phyloP scores from a whole-genome alignment of 2,329 filamentous ascomycete genomes.

The Drechmeria coniospora region DNA sequence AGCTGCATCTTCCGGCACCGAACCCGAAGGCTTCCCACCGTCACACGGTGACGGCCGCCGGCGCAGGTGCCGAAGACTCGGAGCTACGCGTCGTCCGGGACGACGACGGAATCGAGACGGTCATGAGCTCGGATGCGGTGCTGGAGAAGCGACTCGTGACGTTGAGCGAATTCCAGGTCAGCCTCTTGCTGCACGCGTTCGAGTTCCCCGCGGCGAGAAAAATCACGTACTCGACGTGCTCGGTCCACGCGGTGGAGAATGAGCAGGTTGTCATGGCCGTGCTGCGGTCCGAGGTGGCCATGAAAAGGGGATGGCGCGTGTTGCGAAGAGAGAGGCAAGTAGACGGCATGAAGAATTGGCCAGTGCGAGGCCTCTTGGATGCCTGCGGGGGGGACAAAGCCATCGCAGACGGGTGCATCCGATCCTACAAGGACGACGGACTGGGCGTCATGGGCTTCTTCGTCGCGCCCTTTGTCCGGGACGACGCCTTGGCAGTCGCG shows the following conservation, averaged over 20 bases:
- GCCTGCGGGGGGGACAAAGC: slow-evolving; percentile 32
- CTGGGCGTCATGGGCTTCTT: slow-evolving; percentile 92
- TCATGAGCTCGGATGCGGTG: slow-evolving; percentile 37
- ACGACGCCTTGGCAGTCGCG: slow-evolving; percentile 4
- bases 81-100: slow-evolving; percentile 37
- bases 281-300: slow-evolving; percentile 51
- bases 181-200: slow-evolving; percentile 72
- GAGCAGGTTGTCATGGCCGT: slow-evolving; percentile 67
- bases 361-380: slow-evolving; percentile 42
- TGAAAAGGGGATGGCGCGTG: slow-evolving; percentile 60
- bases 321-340: slow-evolving; percentile 58
- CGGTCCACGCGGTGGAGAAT: slow-evolving; percentile 74
- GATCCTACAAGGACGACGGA: slow-evolving; percentile 66
- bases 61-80: too few species aligned
- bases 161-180: slow-evolving; percentile 68
- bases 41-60: too few species aligned
- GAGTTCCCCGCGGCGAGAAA: slow-evolving; percentile 57
- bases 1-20: slow-evolving; percentile 42
- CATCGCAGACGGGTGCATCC: slow-evolving; percentile 60
- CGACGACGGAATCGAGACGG: slow-evolving; percentile 41
- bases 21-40: too few species aligned
- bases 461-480: slow-evolving; percentile 61
- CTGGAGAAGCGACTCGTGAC: slow-evolving; percentile 51
- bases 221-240: slow-evolving; percentile 91
- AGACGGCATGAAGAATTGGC: slow-evolving; percentile 61